These are phyloP conservation scores for Bathelium albidoporum DNA, from an alignment of 495 filamentous ascomycete species.

Conservation along the genomic window DNA sequence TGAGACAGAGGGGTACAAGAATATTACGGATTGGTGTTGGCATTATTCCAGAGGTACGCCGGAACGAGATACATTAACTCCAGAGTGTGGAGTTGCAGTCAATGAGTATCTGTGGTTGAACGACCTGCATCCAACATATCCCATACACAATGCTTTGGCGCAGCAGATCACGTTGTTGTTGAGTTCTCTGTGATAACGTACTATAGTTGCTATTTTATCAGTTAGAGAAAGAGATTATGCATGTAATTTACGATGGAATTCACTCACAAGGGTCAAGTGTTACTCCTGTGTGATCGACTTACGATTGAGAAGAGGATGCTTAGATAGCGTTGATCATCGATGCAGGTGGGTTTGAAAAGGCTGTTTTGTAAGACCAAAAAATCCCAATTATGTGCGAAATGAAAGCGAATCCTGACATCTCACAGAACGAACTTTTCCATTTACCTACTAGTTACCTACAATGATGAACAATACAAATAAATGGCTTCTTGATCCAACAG, in stretches of 20 bases:
- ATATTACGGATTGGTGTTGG: conserved; percentile 44
- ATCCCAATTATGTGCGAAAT: too few species aligned
- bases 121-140: conserved; percentile 49
- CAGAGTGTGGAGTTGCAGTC: conserved; percentile 41
- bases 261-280: not conserved
- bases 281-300: not conserved
- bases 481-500: too few species aligned
- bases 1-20: conserved; percentile 36
- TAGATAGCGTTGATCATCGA: too few species aligned
- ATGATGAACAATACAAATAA: too few species aligned
- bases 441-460: too few species aligned
- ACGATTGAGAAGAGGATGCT: not conserved
- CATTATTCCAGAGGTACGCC: conserved; percentile 48
- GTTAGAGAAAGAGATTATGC: not conserved
- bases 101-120: conserved; percentile 58
- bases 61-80: conserved; percentile 32
- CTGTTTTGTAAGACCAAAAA: too few species aligned
- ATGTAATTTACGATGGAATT: not conserved
- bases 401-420: too few species aligned
- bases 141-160: conserved; percentile 50
- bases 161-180: conserved; percentile 8
- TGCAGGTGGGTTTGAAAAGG: too few species aligned
- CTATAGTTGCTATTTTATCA: not conserved
- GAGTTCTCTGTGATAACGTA: not conserved
- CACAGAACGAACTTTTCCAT: too few species aligned